Conservation (phyloP, 495 filamentous ascomycete genomes). For the Apodospora peruviana region DNA sequence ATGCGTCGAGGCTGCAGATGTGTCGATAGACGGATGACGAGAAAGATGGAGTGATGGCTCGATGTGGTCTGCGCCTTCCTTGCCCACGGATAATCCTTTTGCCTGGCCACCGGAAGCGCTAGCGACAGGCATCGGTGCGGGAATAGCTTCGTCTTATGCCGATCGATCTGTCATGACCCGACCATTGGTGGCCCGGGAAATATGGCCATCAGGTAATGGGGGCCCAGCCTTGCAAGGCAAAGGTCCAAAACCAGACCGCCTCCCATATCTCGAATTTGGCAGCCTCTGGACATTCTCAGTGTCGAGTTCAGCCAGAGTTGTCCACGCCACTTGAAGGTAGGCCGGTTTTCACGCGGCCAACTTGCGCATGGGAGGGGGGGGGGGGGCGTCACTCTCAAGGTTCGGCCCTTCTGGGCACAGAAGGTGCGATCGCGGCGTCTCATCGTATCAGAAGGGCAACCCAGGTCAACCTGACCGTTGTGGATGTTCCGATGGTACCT, state of each 20-base stretch:
- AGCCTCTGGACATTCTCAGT: neutral
- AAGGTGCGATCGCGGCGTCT: neutral
- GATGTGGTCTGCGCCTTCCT: neutral
- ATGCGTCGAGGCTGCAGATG: neutral
- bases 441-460: neutral
- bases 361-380: neutral
- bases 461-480: no score
- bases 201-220: neutral
- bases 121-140: neutral
- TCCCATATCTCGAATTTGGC: neutral
- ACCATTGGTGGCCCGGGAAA: neutral
- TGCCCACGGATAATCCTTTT: neutral
- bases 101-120: neutral
- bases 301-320: neutral
- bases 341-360: no score
- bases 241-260: no score
- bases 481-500: neutral
- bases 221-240: neutral
- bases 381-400: no score
- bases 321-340: neutral
- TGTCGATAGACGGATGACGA: neutral
- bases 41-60: neutral
- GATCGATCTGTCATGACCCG: neutral
- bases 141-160: neutral
- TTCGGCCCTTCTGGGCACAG: neutral